These are phyloP conservation scores for Vitis amurensis DNA, from an alignment of 164 flowering plant species.

Conservation along the genomic window DNA sequence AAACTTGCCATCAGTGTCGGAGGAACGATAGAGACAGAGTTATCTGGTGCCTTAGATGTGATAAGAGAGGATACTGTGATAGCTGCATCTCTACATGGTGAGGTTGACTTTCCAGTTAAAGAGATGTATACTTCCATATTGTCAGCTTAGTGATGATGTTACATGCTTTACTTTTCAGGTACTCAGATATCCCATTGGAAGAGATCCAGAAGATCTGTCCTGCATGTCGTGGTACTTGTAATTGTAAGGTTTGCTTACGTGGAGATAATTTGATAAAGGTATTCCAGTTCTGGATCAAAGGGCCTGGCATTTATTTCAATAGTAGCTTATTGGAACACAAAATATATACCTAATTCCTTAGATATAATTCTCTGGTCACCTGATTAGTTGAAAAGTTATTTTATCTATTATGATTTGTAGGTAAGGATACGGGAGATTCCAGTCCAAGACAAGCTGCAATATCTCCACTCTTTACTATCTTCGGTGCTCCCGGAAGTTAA, in stretches of 20 bases:
- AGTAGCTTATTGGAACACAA: not conserved
- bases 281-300: constrained; percentile 2
- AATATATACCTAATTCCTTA: not conserved
- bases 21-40: constrained; percentile 55
- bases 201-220: constrained; percentile 86
- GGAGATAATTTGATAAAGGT: constrained; percentile 88
- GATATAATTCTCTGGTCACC: not conserved
- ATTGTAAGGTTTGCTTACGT: constrained; percentile 73
- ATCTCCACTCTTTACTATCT: constrained; percentile 69
- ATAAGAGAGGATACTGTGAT: constrained; percentile 81
- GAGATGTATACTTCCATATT: not conserved
- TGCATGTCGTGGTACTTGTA: constrained; percentile 88
- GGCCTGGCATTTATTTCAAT: not conserved
- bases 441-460: constrained; percentile 67
- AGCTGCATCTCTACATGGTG: constrained; percentile 83
- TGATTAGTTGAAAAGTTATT: not conserved
- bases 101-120: constrained; percentile 19
- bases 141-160: not conserved
- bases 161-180: constrained; percentile 47
- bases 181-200: constrained; percentile 64
- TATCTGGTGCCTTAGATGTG: constrained; percentile 81
- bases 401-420: constrained; percentile 36
- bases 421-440: constrained; percentile 73
- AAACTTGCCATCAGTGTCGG: constrained; percentile 87
- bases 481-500: constrained; percentile 85